These are phyloP conservation scores for Liriodendron chinense DNA, from an alignment of 164 flowering plant species.

Conservation along the genomic window DNA sequence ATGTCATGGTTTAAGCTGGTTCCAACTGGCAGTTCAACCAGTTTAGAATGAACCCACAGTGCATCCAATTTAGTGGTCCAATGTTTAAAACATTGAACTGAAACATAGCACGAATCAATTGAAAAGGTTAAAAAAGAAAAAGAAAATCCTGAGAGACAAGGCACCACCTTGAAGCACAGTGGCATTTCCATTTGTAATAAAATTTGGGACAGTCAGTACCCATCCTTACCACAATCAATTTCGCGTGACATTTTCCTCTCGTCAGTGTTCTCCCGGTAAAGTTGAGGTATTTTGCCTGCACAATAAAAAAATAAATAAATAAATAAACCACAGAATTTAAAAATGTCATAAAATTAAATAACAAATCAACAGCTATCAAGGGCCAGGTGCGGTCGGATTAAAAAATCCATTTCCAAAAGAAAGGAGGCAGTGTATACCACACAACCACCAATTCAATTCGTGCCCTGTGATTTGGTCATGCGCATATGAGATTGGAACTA, in stretches of 20 bases:
- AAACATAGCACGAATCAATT: neutral
- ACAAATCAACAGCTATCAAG: too few relatives aligned
- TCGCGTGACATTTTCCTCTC: constrained; percentile 10
- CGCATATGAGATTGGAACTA: too few relatives aligned
- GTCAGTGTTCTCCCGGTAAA: constrained; percentile 1
- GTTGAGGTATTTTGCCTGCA: constrained; percentile 5
- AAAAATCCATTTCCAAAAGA: too few relatives aligned
- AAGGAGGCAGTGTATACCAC: too few relatives aligned
- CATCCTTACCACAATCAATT: constrained; percentile 5
- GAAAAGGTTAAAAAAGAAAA: neutral
- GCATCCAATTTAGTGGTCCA: neutral
- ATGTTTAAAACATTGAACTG: neutral
- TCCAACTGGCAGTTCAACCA: neutral
- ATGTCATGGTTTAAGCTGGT: too few relatives aligned
- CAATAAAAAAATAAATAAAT: neutral
- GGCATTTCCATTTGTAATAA: neutral
- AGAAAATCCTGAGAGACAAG: neutral
- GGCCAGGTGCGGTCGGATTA: too few relatives aligned
- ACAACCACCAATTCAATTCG: too few relatives aligned
- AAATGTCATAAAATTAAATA: too few relatives aligned
- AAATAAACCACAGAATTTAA: too few relatives aligned
- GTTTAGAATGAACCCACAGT: neutral
- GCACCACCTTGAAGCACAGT: neutral
- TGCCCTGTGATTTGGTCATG: too few relatives aligned
- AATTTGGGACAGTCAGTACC: neutral